Percentiles rank a stretch among this genome's conserved stretches.
Conservation (phyloP, 805 yeast species). For the Nakazawaea anatomiae region DNA sequence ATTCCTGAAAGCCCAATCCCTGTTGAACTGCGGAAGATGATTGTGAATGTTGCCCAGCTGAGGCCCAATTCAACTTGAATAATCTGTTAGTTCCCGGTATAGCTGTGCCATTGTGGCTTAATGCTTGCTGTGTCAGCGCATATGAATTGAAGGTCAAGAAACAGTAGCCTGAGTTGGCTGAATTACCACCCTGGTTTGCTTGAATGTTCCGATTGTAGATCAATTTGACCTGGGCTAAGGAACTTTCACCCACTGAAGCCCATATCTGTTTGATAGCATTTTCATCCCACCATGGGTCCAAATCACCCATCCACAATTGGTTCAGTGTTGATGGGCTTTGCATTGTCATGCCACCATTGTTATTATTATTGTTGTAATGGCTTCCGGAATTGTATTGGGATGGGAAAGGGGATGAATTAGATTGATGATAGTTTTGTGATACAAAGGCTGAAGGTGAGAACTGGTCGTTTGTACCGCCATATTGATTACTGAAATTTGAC, state of each 20-base stretch:
- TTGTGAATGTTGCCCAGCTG: conserved; percentile 23
- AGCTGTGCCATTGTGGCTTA: conserved; percentile 56
- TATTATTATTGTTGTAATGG: background rate
- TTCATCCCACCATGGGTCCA: conserved; percentile 84
- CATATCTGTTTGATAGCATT: conserved; percentile 59
- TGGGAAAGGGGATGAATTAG: conserved; percentile 7
- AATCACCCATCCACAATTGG: conserved; percentile 85
- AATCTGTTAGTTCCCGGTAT: conserved; percentile 60
- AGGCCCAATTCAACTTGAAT: conserved; percentile 79
- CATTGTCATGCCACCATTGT: conserved; percentile 8
- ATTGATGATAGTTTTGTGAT: conserved; percentile 1
- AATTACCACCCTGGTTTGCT: conserved; percentile 21
- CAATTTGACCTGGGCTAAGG: conserved; percentile 52
- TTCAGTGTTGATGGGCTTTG: conserved; percentile 15
- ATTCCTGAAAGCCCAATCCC: conserved; percentile 30
- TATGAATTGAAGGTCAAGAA: conserved; percentile 67
- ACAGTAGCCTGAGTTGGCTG: conserved; percentile 66
- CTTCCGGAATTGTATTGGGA: background rate
- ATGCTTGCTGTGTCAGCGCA: conserved; percentile 59
- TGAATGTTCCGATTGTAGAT: conserved; percentile 56
- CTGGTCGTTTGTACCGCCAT: background rate
- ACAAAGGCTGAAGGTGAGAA: conserved; percentile 6
- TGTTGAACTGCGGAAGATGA: conserved; percentile 1
- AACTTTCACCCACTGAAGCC: conserved; percentile 59
- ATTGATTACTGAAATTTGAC: background rate